phyloP scores from a whole-genome alignment of 371 early-diverging fungal genomes.

The Apophysomyces sp. region DNA sequence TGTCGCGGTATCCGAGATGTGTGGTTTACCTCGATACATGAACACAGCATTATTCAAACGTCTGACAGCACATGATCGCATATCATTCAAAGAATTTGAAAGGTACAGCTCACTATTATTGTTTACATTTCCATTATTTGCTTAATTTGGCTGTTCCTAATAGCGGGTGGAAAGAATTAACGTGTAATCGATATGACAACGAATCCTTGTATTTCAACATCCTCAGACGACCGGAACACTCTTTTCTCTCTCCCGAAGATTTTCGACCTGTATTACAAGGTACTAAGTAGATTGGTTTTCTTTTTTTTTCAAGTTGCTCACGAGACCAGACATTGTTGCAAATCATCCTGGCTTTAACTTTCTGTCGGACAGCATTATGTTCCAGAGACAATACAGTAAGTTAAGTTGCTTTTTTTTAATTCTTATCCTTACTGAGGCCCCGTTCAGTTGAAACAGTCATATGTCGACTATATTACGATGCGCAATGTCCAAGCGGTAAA shows the following conservation, averaged over 20 bases:
- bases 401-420: not conserved
- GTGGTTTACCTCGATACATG: slow-evolving; percentile 61
- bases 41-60: slow-evolving; percentile 62
- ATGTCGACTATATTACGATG: slow-evolving; percentile 78
- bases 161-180: slow-evolving; percentile 41
- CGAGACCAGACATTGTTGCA: slow-evolving; percentile 56
- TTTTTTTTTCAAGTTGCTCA: too few relatives aligned
- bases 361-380: slow-evolving; percentile 70
- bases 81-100: slow-evolving; percentile 23
- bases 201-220: slow-evolving; percentile 42
- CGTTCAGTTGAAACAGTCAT: slow-evolving; percentile 72
- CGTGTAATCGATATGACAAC: slow-evolving; percentile 36
- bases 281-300: too few relatives aligned
- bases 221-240: slow-evolving; percentile 20
- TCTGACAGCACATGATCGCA: slow-evolving; percentile 20
- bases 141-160: too few relatives aligned
- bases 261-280: slow-evolving; percentile 41
- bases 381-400: slow-evolving; percentile 82
- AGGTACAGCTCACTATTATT: slow-evolving; percentile 3
- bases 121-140: not conserved
- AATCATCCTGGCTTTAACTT: slow-evolving; percentile 87
- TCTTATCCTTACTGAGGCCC: not conserved
- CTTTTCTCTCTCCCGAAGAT: slow-evolving; percentile 47
- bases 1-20: slow-evolving; percentile 53
- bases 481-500: slow-evolving; percentile 63